These are phyloP conservation scores for Nigrospora osmanthi DNA, from an alignment of 2,329 filamentous ascomycete genomes.

Conservation along the genomic window DNA sequence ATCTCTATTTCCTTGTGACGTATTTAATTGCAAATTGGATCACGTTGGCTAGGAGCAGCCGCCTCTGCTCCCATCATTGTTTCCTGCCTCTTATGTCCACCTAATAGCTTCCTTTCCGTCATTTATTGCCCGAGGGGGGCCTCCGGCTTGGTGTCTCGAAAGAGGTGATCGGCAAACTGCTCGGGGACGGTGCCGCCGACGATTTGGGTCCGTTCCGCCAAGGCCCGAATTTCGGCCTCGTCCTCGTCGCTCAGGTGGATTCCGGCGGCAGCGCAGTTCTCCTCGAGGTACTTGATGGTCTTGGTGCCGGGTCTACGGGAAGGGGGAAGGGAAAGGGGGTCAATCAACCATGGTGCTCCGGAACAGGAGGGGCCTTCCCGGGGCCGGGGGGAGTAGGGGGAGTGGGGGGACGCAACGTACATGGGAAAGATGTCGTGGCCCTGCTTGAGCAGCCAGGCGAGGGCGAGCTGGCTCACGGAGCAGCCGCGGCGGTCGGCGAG, in stretches of 20 bases:
- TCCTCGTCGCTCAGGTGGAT: constrained; percentile 26
- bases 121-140: too few species aligned
- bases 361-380: constrained; percentile 7
- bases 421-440: constrained; percentile 32
- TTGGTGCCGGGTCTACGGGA: constrained; percentile 24
- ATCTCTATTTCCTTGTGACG: too few species aligned
- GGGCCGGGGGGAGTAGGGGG: too few species aligned
- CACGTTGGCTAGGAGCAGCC: too few species aligned
- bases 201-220: constrained; percentile 9
- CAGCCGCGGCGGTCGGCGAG: constrained; percentile 24
- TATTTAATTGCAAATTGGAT: too few species aligned
- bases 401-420: too few species aligned
- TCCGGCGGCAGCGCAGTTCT: constrained; percentile 21
- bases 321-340: too few species aligned
- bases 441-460: constrained; percentile 47
- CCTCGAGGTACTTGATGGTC: constrained; percentile 19
- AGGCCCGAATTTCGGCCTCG: constrained; percentile 22
- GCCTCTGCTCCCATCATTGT: too few species aligned
- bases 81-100: too few species aligned
- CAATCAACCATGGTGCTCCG: too few species aligned
- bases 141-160: neutral
- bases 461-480: constrained; percentile 42
- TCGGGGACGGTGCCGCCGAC: constrained; percentile 11
- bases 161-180: neutral
- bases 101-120: too few species aligned